Base-by-base conservation (phyloP, 2,329 filamentous ascomycete genomes). In the Taxawa tesnikishii region DNA sequence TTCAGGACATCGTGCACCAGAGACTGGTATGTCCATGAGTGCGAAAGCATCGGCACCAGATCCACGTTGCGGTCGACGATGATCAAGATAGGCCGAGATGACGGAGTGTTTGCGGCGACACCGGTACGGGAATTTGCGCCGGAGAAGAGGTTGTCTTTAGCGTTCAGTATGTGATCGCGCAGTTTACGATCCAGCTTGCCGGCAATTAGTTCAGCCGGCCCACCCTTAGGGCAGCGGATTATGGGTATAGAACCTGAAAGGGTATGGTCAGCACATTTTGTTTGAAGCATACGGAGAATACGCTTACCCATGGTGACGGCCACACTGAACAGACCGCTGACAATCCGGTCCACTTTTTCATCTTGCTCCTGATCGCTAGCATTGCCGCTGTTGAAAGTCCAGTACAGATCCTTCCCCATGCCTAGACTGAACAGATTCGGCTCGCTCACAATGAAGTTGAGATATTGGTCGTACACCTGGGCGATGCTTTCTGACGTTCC, bases 371-470 rank as follows among this genome's bases (percentile, higher is more conserved):
- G 83, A 46, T 96, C 90, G 43, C 79, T 83, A 3, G 85, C 93
- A 51, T 83, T 78, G 11, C 81, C 82, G 56, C 87, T 96, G 60
- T 96, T 96, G 50, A 98, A 66, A n/a, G 83, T 84, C 75, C 83
- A 92, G 55, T 98, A 98, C 6, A 83, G 83, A 54, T 93, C 81
- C 44, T 90, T 90, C 43, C 85, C 79, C 72, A 96, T 82, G 7
- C 87, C 87, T 39, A 98, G 63, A 50, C 83, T 94, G 60, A 98
- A 98, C 4, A 98, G 67, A 53, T 96, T 88, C 4, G 88, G 87
- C 54, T 98, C 90, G 19, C 83, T 83, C 26, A 96, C 88, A 41
- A 96, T 82, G 50, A 96, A 98, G 58, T 98, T 96, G 33, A 98
- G 67, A 51, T 96, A 96, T 54, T 98, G 90, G 53, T 98, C 90